These are phyloP conservation scores for Apodospora peruviana DNA, from an alignment of 495 filamentous ascomycete genomes.

Conservation along the genomic window DNA sequence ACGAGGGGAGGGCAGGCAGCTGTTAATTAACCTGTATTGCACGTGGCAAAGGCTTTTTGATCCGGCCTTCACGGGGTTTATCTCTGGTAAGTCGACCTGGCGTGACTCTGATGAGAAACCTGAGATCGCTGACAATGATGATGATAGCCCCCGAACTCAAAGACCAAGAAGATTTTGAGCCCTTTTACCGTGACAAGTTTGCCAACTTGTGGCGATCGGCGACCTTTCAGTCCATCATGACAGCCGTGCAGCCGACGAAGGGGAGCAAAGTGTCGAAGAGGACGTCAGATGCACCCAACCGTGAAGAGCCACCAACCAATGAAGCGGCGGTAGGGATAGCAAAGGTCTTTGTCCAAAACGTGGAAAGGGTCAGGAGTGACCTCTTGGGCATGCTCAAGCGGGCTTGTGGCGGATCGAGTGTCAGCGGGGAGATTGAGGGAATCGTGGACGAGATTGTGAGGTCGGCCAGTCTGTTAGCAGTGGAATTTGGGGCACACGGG, in stretches of 20 bases:
- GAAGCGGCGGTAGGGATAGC: not conserved
- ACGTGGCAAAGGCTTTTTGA: constrained; percentile 9
- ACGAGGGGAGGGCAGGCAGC: not conserved
- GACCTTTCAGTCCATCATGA: constrained; percentile 21
- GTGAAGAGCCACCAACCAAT: no score
- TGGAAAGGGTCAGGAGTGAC: not conserved
- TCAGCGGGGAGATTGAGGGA: constrained; percentile 5
- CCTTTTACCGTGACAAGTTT: constrained; percentile 12
- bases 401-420: constrained; percentile 1
- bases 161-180: not conserved
- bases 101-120: not conserved
- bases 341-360: constrained; percentile 1
- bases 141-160: not conserved
- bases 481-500: constrained; percentile 22
- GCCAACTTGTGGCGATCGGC: constrained; percentile 26
- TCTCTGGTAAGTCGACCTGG: not conserved
- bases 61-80: not conserved
- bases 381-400: constrained; percentile 4
- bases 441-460: constrained; percentile 8
- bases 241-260: constrained; percentile 4
- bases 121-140: not conserved
- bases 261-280: not conserved
- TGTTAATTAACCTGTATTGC: constrained; percentile 3
- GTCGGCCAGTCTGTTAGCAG: constrained; percentile 13
- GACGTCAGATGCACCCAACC: no score